Evolutionary conservation across 108 stramenopile genomes (phyloP).

Genomic region (Skeletonema marinoi): DNA sequence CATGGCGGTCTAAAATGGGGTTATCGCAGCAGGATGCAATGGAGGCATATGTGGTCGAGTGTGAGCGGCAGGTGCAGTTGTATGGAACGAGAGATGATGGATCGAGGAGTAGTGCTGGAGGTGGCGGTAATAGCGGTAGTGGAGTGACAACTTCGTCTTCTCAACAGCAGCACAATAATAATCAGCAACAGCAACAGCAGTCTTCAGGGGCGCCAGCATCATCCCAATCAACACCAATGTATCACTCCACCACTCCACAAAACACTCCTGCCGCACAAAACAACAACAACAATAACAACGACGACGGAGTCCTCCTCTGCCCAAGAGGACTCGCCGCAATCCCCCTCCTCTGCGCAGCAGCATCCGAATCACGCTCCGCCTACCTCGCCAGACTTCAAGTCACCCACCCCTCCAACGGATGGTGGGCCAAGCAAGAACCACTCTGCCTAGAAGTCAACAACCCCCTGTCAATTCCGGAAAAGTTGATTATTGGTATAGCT

Average conservation of each 20-base stretch:
- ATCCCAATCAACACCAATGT: background rate
- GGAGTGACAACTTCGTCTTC: background rate
- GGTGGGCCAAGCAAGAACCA: constrained; percentile 88
- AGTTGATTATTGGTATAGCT: constrained; percentile 54
- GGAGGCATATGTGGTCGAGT: constrained; percentile 74
- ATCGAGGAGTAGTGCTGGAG: background rate
- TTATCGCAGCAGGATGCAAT: constrained; percentile 67
- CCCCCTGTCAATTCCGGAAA: constrained; percentile 64
- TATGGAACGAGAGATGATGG: constrained; percentile 60
- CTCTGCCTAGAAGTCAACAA: constrained; percentile 63
- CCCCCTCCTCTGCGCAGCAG: constrained; percentile 81
- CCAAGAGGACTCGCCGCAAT: constrained; percentile 83
- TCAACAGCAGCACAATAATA: constrained; percentile 8
- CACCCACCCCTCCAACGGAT: constrained; percentile 55
- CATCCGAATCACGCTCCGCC: constrained; percentile 74
- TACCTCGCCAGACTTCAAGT: constrained; percentile 70
- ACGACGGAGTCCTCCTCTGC: constrained; percentile 29
- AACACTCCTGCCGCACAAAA: constrained; percentile 26
- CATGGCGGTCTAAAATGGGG: constrained; percentile 77
- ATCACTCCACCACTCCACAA: constrained; percentile 20
- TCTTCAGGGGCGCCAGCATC: background rate
- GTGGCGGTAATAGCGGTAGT: background rate
- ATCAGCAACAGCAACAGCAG: background rate
- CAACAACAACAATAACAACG: constrained; percentile 4
- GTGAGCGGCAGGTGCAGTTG: constrained; percentile 78